These are phyloP conservation scores for Articulospora tetracladia DNA, from an alignment of 495 filamentous ascomycete species.

Conservation along the genomic window DNA sequence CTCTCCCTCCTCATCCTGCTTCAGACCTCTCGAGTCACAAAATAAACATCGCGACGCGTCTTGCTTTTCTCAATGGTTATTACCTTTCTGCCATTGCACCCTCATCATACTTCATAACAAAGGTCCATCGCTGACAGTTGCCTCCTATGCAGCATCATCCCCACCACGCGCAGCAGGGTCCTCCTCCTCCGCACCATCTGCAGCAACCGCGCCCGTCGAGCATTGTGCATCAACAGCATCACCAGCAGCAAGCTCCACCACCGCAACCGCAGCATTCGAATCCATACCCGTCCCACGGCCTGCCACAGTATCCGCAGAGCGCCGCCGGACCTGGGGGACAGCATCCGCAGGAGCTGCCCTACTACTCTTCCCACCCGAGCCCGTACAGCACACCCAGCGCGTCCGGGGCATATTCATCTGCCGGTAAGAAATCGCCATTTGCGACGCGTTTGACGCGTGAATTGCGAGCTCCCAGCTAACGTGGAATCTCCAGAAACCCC, in stretches of 20 bases:
- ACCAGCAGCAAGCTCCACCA: slow-evolving; percentile 43
- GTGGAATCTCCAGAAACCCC: slow-evolving; percentile 58
- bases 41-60: slow-evolving; percentile 28
- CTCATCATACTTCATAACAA: slow-evolving; percentile 1
- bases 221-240: slow-evolving; percentile 63
- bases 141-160: slow-evolving; percentile 53
- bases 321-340: slow-evolving; percentile 43
- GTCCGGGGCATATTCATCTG: slow-evolving; percentile 69
- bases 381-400: slow-evolving; percentile 71
- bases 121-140: slow-evolving; percentile 21
- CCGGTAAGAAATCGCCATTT: slow-evolving; percentile 55
- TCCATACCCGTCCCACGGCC: slow-evolving; percentile 54
- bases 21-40: slow-evolving; percentile 20
- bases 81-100: slow-evolving; percentile 22
- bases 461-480: slow-evolving; percentile 13
- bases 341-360: slow-evolving; percentile 59
- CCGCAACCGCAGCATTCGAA: slow-evolving; percentile 47
- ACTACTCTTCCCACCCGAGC: slow-evolving; percentile 64
- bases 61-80: slow-evolving; percentile 27
- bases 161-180: slow-evolving; percentile 54
- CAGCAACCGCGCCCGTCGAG: slow-evolving; percentile 59
- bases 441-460: slow-evolving; percentile 9
- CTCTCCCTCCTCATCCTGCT: too few species aligned
- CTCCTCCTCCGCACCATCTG: slow-evolving; percentile 41
- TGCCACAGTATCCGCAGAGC: slow-evolving; percentile 45